Percentiles rank a stretch among this genome's conserved stretches.
These are phyloP conservation scores for Primulina huaijiensis DNA, from an alignment of 257 asterid genomes.

Conservation along the genomic window DNA sequence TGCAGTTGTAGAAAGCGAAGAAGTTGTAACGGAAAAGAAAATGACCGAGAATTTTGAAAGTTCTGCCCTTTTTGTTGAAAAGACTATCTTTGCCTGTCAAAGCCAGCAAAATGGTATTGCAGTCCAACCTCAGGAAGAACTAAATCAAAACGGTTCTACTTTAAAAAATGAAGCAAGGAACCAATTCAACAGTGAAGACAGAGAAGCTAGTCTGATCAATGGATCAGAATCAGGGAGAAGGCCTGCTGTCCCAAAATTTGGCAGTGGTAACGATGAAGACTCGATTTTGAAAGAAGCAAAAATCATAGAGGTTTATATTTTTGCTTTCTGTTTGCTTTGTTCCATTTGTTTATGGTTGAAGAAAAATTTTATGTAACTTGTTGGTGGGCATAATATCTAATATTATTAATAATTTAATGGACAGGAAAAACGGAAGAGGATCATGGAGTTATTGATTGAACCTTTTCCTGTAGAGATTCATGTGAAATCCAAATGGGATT, in stretches of 20 bases:
- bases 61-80: slow-evolving; percentile 31
- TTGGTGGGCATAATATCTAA: slow-evolving; percentile 40
- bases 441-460: slow-evolving; percentile 52
- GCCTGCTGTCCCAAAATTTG: slow-evolving; percentile 27
- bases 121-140: slow-evolving; percentile 33
- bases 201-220: slow-evolving; percentile 32
- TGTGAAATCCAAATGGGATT: slow-evolving; percentile 79
- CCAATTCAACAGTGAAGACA: slow-evolving; percentile 30
- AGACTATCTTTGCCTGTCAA: slow-evolving; percentile 35
- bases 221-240: slow-evolving; percentile 44
- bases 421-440: slow-evolving; percentile 85
- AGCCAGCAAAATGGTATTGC: slow-evolving; percentile 38
- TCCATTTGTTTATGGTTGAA: slow-evolving; percentile 24
- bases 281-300: slow-evolving; percentile 46
- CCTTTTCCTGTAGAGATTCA: slow-evolving; percentile 38
- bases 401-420: slow-evolving; percentile 24
- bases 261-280: slow-evolving; percentile 37
- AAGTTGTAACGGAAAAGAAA: slow-evolving; percentile 36
- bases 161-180: slow-evolving; percentile 38
- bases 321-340: slow-evolving; percentile 28
- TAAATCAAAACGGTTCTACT: slow-evolving; percentile 34
- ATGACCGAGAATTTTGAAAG: slow-evolving; percentile 39
- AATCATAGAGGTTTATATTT: slow-evolving; percentile 40
- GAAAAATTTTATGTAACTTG: slow-evolving; percentile 5
- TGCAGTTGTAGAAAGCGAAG: slow-evolving; percentile 33